These are phyloP conservation scores for Antitrichia curtipendula DNA, from an alignment of 225 moss, liverwort and hornwort species.

Conservation along the genomic window DNA sequence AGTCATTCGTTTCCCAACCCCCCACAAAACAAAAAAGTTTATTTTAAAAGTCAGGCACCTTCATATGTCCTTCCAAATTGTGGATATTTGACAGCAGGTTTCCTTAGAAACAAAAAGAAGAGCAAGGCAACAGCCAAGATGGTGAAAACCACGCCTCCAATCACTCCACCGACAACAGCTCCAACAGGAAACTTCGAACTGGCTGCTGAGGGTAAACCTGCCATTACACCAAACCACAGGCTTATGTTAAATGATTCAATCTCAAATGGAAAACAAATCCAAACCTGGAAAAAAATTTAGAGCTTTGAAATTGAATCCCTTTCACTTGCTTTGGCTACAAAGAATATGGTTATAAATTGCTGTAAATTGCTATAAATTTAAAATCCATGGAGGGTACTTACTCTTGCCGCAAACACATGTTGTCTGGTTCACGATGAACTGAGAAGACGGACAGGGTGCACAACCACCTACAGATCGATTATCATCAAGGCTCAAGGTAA, in stretches of 20 bases:
- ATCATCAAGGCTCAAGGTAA: no score
- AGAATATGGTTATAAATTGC: not conserved
- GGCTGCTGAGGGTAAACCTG: not conserved
- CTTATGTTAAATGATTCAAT: not conserved
- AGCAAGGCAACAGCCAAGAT: not conserved
- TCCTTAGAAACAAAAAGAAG: not conserved
- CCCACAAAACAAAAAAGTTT: not conserved
- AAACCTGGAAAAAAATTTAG: not conserved
- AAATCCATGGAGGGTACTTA: not conserved
- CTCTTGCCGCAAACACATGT: not conserved
- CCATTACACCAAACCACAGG: not conserved
- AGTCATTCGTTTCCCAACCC: not conserved
- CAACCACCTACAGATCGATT: not conserved
- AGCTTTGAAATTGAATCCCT: not conserved
- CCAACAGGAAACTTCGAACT: not conserved
- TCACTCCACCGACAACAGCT: conserved; percentile 3
- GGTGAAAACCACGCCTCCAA: not conserved
- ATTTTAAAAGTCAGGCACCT: not conserved
- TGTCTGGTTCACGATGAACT: not conserved
- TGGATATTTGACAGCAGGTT: not conserved
- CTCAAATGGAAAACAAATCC: not conserved
- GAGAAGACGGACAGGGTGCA: conserved; percentile 1
- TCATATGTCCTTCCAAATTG: conserved; percentile 7
- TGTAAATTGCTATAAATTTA: not conserved
- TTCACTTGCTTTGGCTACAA: not conserved